A percentile compares a stretch with the other conserved stretches of the same genome.
Evolutionary conservation across 257 asterid genomes (phyloP).

Genomic region (Nyctanthes arbortristis): DNA sequence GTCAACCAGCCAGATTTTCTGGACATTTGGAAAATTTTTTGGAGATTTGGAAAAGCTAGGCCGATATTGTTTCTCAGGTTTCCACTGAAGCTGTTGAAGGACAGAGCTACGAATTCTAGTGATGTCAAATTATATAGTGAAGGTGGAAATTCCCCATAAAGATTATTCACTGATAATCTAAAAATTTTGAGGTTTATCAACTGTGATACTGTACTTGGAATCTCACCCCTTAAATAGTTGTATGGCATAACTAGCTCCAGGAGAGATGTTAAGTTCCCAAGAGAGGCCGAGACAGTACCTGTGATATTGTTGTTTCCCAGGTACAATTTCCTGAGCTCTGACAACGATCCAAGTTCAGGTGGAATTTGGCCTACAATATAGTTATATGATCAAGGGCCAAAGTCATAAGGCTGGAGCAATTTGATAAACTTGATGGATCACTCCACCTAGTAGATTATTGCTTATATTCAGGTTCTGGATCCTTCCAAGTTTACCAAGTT

Average conservation of each 20-base stretch:
- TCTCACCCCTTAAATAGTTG: constrained; percentile 38
- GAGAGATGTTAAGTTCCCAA: constrained; percentile 50
- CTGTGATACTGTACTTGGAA: constrained; percentile 36
- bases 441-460: constrained; percentile 35
- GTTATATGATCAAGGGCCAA: constrained; percentile 24
- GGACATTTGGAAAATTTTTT: background rate
- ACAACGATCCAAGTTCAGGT: constrained; percentile 25
- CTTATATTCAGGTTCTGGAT: constrained; percentile 41
- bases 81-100: constrained; percentile 47
- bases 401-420: constrained; percentile 28
- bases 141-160: constrained; percentile 44
- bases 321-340: constrained; percentile 27
- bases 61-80: constrained; percentile 38
- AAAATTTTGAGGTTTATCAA: constrained; percentile 27
- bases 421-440: constrained; percentile 35
- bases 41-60: constrained; percentile 37
- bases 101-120: constrained; percentile 28
- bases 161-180: constrained; percentile 27
- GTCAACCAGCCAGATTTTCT: constrained; percentile 32
- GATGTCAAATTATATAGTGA: constrained; percentile 42
- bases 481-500: constrained; percentile 37
- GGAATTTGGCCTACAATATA: constrained; percentile 27
- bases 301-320: constrained; percentile 51
- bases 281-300: constrained; percentile 45
- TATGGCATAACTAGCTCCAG: constrained; percentile 40